phyloP scores from a whole-genome alignment of 257 asterid genomes.

The Jasminum sambac region DNA sequence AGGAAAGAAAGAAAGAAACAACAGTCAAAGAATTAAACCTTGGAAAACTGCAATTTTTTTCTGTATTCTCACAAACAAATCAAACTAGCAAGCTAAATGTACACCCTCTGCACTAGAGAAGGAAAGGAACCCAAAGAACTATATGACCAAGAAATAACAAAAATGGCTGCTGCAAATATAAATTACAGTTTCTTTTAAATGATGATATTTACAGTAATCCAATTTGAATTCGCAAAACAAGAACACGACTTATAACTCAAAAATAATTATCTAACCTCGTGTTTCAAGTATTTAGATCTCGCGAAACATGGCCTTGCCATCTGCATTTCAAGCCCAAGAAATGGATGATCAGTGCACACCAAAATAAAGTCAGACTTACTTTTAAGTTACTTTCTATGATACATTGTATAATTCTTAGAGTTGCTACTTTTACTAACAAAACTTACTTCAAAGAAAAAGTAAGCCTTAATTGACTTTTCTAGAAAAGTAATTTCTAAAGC shows the following conservation, averaged over 20 bases:
- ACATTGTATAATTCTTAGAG: neutral
- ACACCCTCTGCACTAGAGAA: constrained; percentile 12
- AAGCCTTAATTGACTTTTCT: neutral
- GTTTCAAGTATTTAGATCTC: constrained; percentile 64
- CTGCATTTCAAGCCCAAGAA: constrained; percentile 42
- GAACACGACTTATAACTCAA: constrained; percentile 15
- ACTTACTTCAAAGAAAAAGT: neutral
- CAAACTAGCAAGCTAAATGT: constrained; percentile 1
- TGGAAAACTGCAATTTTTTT: neutral
- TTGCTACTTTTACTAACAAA: neutral
- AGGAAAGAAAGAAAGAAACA: too few species aligned
- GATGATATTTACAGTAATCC: constrained; percentile 48
- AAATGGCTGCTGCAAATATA: constrained; percentile 15
- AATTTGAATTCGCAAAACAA: constrained; percentile 24
- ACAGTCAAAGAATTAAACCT: neutral
- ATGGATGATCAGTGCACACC: constrained; percentile 16
- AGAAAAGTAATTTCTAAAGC: neutral
- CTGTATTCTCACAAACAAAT: neutral
- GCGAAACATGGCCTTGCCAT: constrained; percentile 90
- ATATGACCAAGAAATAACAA: constrained; percentile 18
- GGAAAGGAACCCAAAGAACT: constrained; percentile 19
- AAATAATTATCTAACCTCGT: constrained; percentile 32
- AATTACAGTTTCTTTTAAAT: constrained; percentile 40
- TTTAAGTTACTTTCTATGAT: neutral
- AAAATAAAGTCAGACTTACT: neutral